Base-by-base conservation (phyloP, 129 eudicot species). In the Calendula officinalis region DNA sequence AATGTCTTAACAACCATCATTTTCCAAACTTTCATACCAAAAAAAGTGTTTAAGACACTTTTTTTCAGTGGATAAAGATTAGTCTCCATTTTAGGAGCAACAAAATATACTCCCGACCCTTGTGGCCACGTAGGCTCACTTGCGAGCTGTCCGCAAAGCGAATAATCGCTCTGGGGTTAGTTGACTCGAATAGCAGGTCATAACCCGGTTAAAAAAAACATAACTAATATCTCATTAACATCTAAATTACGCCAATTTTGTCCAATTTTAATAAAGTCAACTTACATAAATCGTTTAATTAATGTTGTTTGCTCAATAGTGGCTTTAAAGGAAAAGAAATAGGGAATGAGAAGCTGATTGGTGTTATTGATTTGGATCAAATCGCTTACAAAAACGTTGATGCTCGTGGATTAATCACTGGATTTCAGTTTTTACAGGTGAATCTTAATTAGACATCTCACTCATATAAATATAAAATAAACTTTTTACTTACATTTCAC, bases 401-500 rank as follows among this genome's bases (percentile, higher is more conserved):
- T 57, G 76, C 64, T 56, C 85, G 71, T 40, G 81, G 76, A 1
- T 36, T 80, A 2, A 80, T 80, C 54, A 60, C 81, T 37, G 81
- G 81, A 42, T 80, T 80, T 63, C 85, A 80, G 58, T 80, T 80
- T 64, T 72, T 82, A 57, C 83, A 82, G 78, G 87, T 82, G 54
- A 62, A 37, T 38, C 5, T 42, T 27, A 12, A 46, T 3, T 50
- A 11, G 0, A 14, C 16, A 22, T 32, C 0, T 0, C 7, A 6
- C 3, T 2, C 8, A 12, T 47, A 3, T 47, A 8, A 4, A 2
- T 12, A 17, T 47, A 1, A 47, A 3, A 7, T 47, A 6, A 47
- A 15, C 3, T 48, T 15, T 10, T 4, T 12, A 47, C 1, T 47
- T 50, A 50, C 13, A 10, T 16, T 33, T 22, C 30, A 33, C 11